Evolutionary conservation across 2,329 filamentous ascomycete genomes (phyloP), one percentile per base, ranked within the genome.

Genomic region (Sarocladium oryzae): DNA sequence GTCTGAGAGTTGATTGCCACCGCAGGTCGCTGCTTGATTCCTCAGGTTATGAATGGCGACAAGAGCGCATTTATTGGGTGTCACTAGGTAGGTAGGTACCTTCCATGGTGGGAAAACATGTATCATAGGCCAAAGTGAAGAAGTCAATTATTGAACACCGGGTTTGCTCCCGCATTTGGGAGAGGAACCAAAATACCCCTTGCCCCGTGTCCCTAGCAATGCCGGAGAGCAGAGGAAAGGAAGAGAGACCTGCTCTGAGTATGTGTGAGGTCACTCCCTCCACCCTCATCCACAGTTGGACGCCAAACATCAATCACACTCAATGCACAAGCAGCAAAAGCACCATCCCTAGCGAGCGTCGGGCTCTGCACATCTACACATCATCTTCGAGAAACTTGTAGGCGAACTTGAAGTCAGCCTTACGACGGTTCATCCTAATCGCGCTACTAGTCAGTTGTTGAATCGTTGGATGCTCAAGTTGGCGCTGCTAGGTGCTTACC

Each of bases 371-470:
- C 43, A 33, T 32, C 28, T 62, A 85, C 62, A 96, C 80, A 69
- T 96, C 92, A 65, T 97, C 92, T 70, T 97, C 92, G 59, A 97
- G 79, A 72, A 93, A 97, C 71, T 95, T 95, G 77, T 97, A 97
- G 54, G 89, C 87, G 71, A 97, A 97, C 72, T 95, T 95, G 77
- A 97, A 97, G 68, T 97, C 92, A 52, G 89, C 91, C 76, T 97
- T 96, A 66, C 92, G 78, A 58, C 92, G 88, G 70, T 97, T 97
- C 92, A 97, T 97, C 92, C 92, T 96, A 63, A 5, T 10, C 30
- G 26, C n/a, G n/a, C n/a, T n/a, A n/a, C n/a, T n/a, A n/a, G n/a
- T n/a, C n/a, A n/a, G n/a, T n/a, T n/a, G n/a, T n/a, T n/a, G n/a
- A n/a, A n/a, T n/a, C n/a, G n/a, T n/a, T n/a, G n/a, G n/a, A n/a